Evolutionary conservation across 345 rosid genomes (phyloP), one percentile per base, ranked within the genome.

Genomic region (Ailanthus altissimus): DNA sequence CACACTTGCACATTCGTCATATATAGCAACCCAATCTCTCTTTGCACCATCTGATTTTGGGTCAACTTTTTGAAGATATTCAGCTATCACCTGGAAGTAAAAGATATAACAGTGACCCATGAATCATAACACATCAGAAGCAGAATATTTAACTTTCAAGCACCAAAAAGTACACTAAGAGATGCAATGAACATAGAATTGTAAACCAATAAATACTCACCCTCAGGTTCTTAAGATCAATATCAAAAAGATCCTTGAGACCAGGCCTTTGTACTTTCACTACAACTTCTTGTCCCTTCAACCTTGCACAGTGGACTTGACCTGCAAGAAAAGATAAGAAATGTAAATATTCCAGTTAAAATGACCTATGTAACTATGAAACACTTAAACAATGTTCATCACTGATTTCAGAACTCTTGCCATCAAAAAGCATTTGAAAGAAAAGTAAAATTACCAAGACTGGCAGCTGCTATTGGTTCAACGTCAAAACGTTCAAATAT

Each of bases 21-120:
- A 96, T 64, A 96, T 96, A 21, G 99, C 97, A 88, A 96, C 98
- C 98, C 99, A 96, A 68, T 96, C 99, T 84, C 99, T 92, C 88
- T 93, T 96, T 54, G 99, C 99, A 50, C 99, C 99, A 87, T 96
- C 99, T 53, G 99, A 96, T 84, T 96, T 93, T 59, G 99, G 99
- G 78, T 96, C 99, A 70, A 96, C 20, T 88, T 93, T 96, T 81
- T 96, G 99, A 78, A 96, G 98, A 82, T 93, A 96, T 84, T 93
- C 97, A 53, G 99, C 97, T 67, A 96, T 91, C 73, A 93, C 97
- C 99, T 95, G 81, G 45, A 82, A 84, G 49, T 43, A 62, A 49
- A 50, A 77, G 14, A 26, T 53, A 49, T 14, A 5, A 11, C n/a
- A 59, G 58, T 3, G 5, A 46, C n/a, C 70, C 62, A 45, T 60